Conservation (phyloP, 768 basidiomycete species). For the Boletellus emodensis region DNA sequence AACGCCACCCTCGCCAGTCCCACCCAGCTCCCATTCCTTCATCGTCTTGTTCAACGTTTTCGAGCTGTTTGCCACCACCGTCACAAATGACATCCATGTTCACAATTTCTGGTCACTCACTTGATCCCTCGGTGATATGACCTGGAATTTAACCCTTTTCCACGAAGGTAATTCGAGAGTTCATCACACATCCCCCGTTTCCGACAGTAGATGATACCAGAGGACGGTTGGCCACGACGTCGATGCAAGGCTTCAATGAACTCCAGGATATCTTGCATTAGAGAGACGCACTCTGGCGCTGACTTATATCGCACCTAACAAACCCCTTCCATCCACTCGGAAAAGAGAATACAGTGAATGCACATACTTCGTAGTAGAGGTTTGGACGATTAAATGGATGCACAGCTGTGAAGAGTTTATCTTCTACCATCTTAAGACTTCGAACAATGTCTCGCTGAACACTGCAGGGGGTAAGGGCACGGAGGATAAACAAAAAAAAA, state of each 20-base stretch:
- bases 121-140: slow-evolving; percentile 74
- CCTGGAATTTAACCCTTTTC: slow-evolving; percentile 60
- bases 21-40: slow-evolving; percentile 58
- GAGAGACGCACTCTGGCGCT: slow-evolving; percentile 44
- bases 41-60: slow-evolving; percentile 48
- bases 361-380: slow-evolving; percentile 71
- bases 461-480: slow-evolving; percentile 34
- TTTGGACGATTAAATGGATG: slow-evolving; percentile 82
- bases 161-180: slow-evolving; percentile 57
- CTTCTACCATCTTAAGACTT: slow-evolving; percentile 56
- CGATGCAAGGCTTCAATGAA: slow-evolving; percentile 63
- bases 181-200: slow-evolving; percentile 62
- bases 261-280: slow-evolving; percentile 62
- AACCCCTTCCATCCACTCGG: neutral
- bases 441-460: slow-evolving; percentile 72
- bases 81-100: neutral
- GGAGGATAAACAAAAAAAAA: neutral
- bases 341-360: neutral
- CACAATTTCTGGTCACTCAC: slow-evolving; percentile 31
- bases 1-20: slow-evolving; percentile 47
- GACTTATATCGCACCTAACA: slow-evolving; percentile 60
- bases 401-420: slow-evolving; percentile 55
- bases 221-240: slow-evolving; percentile 55
- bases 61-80: slow-evolving; percentile 30
- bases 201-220: slow-evolving; percentile 80